Base-by-base conservation (phyloP, 2,329 filamentous ascomycete genomes). In the Xylaria sp. region DNA sequence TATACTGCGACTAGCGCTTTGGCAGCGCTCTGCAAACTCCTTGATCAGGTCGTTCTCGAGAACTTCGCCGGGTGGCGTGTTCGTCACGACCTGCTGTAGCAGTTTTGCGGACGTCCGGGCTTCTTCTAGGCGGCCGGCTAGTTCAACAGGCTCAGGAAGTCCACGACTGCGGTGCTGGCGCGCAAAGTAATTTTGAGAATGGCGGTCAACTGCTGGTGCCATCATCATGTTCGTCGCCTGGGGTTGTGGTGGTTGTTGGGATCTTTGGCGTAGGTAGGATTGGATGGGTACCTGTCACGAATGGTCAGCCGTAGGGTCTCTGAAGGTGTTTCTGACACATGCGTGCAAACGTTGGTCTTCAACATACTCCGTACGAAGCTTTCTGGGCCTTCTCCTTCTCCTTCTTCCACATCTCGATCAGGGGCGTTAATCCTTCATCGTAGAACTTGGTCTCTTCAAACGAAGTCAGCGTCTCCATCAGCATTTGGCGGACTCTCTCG, bases 21-120 rank as follows among this genome's bases (percentile, higher is more conserved):
- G 89, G 78, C 95, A 98, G 28, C 96, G 91, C 74, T 96, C 91
- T 57, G 91, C 89, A 78, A 99, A 98, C 82, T 99, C 96, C 78
- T 91, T 92, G 79, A 98, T 90, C 62, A 99, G 86, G n/a, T 98
- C 95, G 77, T 97, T 95, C 63, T 85, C 81, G 23, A 94, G 85
- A 28, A 98, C 84, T 78, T 97, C 94, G 15, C 86, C 82, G 0
- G 91, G 86, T 0, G 94, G 89, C 0, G 94, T 97, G 66, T 92
- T 94, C 80, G 95, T 92, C 20, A 97, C 90, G 7, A 98, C 91
- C 81, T 99, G 95, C 62, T 93, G 88, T n/a, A 99, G 88, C 5
- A 99, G 89, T 79, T 94, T 95, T 7, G 95, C 94, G 2, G 94
- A 97, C 2, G 94, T 97, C 71, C 89, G 89, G 9, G 95, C 94